Evolutionary conservation across 2,329 filamentous ascomycete genomes (phyloP), one percentile per base, ranked within the genome.

Genomic region (Cladophialophora carrionii): DNA sequence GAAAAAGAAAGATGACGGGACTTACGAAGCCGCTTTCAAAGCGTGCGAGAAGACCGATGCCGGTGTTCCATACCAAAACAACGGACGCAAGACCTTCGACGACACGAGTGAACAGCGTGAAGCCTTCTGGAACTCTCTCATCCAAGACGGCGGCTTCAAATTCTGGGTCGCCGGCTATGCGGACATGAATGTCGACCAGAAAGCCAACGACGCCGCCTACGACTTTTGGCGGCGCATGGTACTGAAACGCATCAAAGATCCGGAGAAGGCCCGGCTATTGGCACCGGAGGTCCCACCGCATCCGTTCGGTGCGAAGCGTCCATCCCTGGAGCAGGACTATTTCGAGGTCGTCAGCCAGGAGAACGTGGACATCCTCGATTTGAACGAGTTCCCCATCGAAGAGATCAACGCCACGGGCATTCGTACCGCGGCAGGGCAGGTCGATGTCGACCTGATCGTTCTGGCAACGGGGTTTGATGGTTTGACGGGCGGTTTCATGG

Each of bases 41-140:
- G 62, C 55, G 1, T 59, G 86, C 2, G 62, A 73, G 54, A 81
- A 73, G n/a, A 84, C 74, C 46, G 87, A 85, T 70, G 83, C 79
- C 0, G 87, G 88, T 0, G 87, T 90, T 71, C 73, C 79, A 7
- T 89, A 85, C 66, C 82, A 84, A 68, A 85, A 80, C 71, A 68
- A 77, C 5, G 77, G 86, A 70, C 82, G 80, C 63, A 81, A 82
- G 41, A 86, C 85, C 0, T 84, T 84, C 57, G 83, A 85, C 58
- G 83, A 83, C 57, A 78, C 76, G 0, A 76, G 78, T 0, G 82
- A 82, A 53, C 77, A 84, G 58, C 80, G 83, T 0, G 78, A 83
- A 69, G 78, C 76, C 0, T 76, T 81, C 17, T 83, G 82, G 62
- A 80, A 85, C 60, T 66, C 73, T 2, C 71, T 82, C 9, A 86